Percentiles rank a stretch among this genome's conserved stretches.
Evolutionary conservation across 192 early-diverging fungal genomes (phyloP).

Genomic region (Entrophospora sp.): DNA sequence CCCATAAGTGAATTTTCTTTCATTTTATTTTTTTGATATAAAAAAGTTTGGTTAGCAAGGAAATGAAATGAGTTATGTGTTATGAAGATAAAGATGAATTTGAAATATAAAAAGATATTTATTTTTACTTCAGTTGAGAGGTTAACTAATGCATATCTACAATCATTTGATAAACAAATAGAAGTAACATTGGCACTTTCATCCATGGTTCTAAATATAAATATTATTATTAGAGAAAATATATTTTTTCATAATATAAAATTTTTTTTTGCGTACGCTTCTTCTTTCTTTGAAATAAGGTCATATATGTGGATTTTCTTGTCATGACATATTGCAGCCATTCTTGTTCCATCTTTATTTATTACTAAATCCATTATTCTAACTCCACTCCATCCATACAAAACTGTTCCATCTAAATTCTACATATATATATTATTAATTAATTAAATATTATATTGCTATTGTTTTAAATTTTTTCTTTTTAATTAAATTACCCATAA

Average conservation of each 20-base stretch:
- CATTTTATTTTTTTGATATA: no score
- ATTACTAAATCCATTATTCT: conserved; percentile 60
- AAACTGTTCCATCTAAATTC: conserved; percentile 42
- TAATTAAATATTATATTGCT: conserved; percentile 17
- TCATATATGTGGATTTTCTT: conserved; percentile 36
- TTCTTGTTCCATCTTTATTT: conserved; percentile 42
- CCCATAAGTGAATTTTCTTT: conserved; percentile 90
- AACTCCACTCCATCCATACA: conserved; percentile 51
- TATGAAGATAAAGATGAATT: neutral
- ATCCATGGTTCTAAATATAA: conserved; percentile 24
- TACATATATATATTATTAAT: no score
- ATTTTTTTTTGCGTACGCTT: conserved; percentile 14
- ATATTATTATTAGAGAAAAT: neutral
- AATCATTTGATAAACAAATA: conserved; percentile 35
- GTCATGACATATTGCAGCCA: conserved; percentile 57
- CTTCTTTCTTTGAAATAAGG: conserved; percentile 11
- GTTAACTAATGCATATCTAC: conserved; percentile 46
- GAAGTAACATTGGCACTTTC: conserved; percentile 31
- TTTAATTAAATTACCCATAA: no score
- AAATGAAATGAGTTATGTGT: neutral
- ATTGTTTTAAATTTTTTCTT: neutral
- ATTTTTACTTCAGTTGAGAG: conserved; percentile 35
- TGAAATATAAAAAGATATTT: neutral
- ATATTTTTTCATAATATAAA: no score
- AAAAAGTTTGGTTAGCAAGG: no score